Evolutionary conservation across 331 rosid species (phyloP).

Genomic region (Quercus phellos): DNA sequence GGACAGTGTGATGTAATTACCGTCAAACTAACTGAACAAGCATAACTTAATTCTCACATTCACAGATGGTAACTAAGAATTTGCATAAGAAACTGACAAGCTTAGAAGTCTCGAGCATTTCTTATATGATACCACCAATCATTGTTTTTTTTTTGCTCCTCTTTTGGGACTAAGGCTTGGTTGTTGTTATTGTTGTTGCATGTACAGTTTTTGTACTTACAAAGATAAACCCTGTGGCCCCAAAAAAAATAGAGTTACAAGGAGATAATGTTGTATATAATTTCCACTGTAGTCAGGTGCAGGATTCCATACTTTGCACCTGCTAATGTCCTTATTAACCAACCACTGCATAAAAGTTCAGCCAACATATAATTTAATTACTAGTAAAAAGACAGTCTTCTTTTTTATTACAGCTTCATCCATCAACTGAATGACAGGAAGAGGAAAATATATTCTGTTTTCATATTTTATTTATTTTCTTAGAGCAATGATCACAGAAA

Average conservation of each 20-base stretch:
- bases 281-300: conserved; percentile 75
- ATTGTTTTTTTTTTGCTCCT: not conserved
- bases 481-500: not conserved
- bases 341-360: conserved; percentile 59
- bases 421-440: not conserved
- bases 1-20: not conserved
- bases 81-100: not conserved
- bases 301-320: conserved; percentile 75
- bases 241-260: not conserved
- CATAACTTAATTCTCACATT: not conserved
- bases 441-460: not conserved
- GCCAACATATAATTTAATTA: not conserved
- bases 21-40: not conserved
- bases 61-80: not conserved
- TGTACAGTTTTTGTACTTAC: not conserved
- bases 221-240: not conserved
- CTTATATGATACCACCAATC: not conserved
- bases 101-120: not conserved
- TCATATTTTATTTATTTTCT: not conserved
- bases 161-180: too few relatives aligned
- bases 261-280: conserved; percentile 75
- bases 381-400: too few relatives aligned
- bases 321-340: conserved; percentile 72
- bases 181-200: too few relatives aligned
- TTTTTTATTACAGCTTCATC: too few relatives aligned